Evolutionary conservation across 1,139 yeast species (phyloP).

Genomic region (Meyerozyma smithsonii): DNA sequence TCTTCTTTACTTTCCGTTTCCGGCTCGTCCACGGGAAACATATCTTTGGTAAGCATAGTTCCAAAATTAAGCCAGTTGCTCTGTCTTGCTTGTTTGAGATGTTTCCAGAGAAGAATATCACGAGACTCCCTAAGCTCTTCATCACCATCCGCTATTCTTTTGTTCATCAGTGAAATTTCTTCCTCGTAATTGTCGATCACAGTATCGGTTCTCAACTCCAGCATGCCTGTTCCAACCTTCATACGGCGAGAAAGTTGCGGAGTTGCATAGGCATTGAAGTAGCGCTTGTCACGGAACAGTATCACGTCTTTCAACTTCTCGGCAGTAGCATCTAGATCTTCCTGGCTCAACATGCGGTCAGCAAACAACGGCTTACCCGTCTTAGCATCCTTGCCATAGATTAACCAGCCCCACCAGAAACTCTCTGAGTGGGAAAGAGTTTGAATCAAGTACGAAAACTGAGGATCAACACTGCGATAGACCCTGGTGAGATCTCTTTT

Average conservation of each 20-base stretch:
- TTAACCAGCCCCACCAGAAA: constrained; percentile 42
- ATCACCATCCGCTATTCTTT: constrained; percentile 7
- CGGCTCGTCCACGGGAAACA: constrained; percentile 10
- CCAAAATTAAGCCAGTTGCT: constrained; percentile 19
- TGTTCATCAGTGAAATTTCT: constrained; percentile 9
- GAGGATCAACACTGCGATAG: constrained; percentile 21
- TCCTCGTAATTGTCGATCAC: constrained; percentile 11
- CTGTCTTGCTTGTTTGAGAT: constrained; percentile 19
- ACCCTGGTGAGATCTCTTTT: constrained; percentile 23
- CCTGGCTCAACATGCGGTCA: constrained; percentile 17
- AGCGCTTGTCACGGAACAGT: constrained; percentile 31
- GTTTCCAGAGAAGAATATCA: constrained; percentile 29
- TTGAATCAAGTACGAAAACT: constrained; percentile 25
- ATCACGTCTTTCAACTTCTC: constrained; percentile 16
- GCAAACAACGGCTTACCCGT: constrained; percentile 28
- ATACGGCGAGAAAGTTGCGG: constrained; percentile 42
- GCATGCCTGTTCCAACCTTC: constrained; percentile 32
- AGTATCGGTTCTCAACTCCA: constrained; percentile 11
- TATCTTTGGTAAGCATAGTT: constrained; percentile 13
- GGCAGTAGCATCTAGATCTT: constrained; percentile 16
- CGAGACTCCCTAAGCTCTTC: constrained; percentile 18
- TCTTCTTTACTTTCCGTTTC: constrained; percentile 10
- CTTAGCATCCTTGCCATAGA: constrained; percentile 34
- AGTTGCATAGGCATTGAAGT: constrained; percentile 40
- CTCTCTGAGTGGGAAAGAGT: constrained; percentile 26